These are phyloP conservation scores for Hyphodiscus hymeniophilus DNA, from an alignment of 495 filamentous ascomycete genomes.

Conservation along the genomic window DNA sequence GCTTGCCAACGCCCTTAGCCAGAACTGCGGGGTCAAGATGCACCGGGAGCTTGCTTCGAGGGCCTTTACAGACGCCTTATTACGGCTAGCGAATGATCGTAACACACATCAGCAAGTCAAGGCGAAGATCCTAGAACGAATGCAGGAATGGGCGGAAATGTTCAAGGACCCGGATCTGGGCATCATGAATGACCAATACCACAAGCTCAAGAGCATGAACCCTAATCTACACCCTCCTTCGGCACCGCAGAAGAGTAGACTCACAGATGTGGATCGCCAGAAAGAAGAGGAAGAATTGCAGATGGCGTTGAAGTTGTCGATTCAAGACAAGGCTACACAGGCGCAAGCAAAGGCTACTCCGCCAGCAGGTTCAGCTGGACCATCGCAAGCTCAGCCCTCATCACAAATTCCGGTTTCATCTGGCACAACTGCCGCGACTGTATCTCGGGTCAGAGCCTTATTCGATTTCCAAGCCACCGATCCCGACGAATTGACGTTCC, in stretches of 20 bases:
- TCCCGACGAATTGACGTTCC: conserved; percentile 87
- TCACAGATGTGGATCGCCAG: conserved; percentile 82
- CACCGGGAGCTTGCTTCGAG: conserved; percentile 89
- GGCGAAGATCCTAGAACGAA: conserved; percentile 90
- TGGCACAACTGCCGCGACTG: conserved; percentile 90
- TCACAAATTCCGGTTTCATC: conserved; percentile 27
- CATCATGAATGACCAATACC: conserved; percentile 95
- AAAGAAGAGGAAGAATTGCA: conserved; percentile 98
- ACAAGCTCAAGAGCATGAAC: conserved; percentile 76
- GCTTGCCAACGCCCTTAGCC: conserved; percentile 88
- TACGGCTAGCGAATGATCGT: conserved; percentile 84
- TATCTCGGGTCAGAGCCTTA: conserved; percentile 86
- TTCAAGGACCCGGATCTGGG: conserved; percentile 90
- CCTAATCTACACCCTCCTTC: conserved; percentile 88
- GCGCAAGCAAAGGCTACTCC: conserved; percentile 29
- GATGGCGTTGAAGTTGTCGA: conserved; percentile 85
- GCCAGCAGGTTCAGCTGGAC: conserved; percentile 25
- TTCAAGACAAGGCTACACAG: conserved; percentile 68
- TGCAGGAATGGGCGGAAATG: conserved; percentile 95
- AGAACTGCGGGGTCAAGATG: conserved; percentile 88
- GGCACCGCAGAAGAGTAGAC: conserved; percentile 82
- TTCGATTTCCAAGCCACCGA: conserved; percentile 95
- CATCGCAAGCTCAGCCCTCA: conserved; percentile 26
- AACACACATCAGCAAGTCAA: conserved; percentile 97
- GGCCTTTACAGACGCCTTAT: conserved; percentile 90